A percentile compares a stretch with the other conserved stretches of the same genome.
Conservation (phyloP, 495 filamentous ascomycete genomes). For the Pseudotulostoma volvatum region DNA sequence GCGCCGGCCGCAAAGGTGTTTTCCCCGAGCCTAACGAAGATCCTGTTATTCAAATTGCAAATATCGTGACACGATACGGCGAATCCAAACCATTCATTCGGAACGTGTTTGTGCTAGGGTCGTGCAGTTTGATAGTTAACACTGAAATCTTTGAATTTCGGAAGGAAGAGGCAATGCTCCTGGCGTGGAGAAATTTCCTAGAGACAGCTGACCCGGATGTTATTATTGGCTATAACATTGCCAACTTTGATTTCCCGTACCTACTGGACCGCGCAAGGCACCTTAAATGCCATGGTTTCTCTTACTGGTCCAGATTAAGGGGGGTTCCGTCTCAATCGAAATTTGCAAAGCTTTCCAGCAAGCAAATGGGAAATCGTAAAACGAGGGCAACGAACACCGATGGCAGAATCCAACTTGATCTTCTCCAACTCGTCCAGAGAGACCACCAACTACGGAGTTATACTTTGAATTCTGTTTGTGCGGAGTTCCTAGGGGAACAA, state of each 20-base stretch:
- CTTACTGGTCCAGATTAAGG: slow-evolving; percentile 67
- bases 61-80: slow-evolving; percentile 90
- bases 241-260: slow-evolving; percentile 98
- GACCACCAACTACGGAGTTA: slow-evolving; percentile 94
- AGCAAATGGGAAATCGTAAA: slow-evolving; percentile 96
- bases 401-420: slow-evolving; percentile 80
- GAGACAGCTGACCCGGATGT: slow-evolving; percentile 89
- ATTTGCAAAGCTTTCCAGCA: slow-evolving; percentile 80
- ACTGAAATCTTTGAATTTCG: slow-evolving; percentile 78
- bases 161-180: slow-evolving; percentile 70
- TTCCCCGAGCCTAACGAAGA: slow-evolving; percentile 87
- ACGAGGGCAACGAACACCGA: slow-evolving; percentile 89
- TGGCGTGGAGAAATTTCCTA: slow-evolving; percentile 77
- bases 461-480: slow-evolving; percentile 89
- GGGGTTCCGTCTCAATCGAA: slow-evolving; percentile 47
- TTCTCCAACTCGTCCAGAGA: slow-evolving; percentile 82
- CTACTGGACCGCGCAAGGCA: slow-evolving; percentile 78
- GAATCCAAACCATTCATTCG: slow-evolving; percentile 89
- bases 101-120: slow-evolving; percentile 90
- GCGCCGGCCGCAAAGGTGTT: slow-evolving; percentile 89
- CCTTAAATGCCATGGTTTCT: slow-evolving; percentile 58
- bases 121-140: slow-evolving; percentile 81
- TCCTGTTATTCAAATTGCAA: slow-evolving; percentile 96
- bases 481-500: slow-evolving; percentile 93
- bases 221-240: slow-evolving; percentile 97